Base-by-base conservation (phyloP, 345 rosid species). In the Mallotus nudiflorus region DNA sequence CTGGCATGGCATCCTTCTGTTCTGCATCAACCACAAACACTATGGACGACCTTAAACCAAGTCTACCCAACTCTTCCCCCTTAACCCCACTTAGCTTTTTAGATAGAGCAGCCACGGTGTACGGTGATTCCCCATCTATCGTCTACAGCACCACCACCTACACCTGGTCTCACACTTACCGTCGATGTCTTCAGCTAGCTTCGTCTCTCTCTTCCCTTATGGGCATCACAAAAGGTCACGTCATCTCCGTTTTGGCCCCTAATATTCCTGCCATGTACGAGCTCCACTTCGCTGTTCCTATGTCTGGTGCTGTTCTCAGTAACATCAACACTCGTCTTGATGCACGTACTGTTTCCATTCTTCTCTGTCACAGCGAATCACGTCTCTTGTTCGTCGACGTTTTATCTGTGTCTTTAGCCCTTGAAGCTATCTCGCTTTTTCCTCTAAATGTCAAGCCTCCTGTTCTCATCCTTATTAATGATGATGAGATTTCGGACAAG, bases 241-340 rank as follows among this genome's bases (percentile, higher is more conserved):
- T 74, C 18, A 68, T 74, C 51, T 74, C 77, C 45, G 72, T 74
- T 24, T 16, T 74, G 5, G 67, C 77, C 35, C 68, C 68, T 51
- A 74, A 74, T 28, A 10, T 52, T 11, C 77, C 68, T 1, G 67
- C 77, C 9, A 74, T 74, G 62, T 67, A 74, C 56, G 77, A 74
- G 68, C 77, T 74, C 25, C 77, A 74, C 11, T 74, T 74, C n/a
- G 68, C 72, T 3, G 77, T 74, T 6, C 72, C 77, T 42, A 60
- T 74, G 72, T 62, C 77, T 1, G 72, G 77, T 6, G 72, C 72
- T 39, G n/a, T 74, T 25, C 71, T 74, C 61, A 74, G 61, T 68
- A 74, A 52, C 68, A 29, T 74, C 37, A 67, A 67, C 40, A 61
- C 72, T 31, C 72, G 77, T 39, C 77, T 74, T 3, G 77, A 74